Percentiles rank a stretch among this genome's conserved stretches.
These are phyloP conservation scores for Hypoxylon sp. DNA, from an alignment of 2,329 filamentous ascomycete genomes.

Conservation along the genomic window DNA sequence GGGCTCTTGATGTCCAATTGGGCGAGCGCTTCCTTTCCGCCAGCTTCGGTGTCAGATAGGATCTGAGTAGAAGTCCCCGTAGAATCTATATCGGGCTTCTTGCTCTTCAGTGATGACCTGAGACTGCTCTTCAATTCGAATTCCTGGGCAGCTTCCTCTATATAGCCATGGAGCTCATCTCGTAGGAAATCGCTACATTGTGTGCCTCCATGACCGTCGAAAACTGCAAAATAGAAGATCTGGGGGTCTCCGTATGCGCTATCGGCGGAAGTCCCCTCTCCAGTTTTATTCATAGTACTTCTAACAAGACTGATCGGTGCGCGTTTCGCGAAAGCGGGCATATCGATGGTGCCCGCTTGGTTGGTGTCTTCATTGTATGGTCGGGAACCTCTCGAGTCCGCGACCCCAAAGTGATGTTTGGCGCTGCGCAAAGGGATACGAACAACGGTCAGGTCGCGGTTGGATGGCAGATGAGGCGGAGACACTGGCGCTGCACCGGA, in stretches of 20 bases:
- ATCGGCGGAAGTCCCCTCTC: conserved; percentile 78
- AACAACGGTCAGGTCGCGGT: conserved; percentile 89
- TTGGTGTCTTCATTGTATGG: conserved; percentile 94
- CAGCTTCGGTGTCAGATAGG: conserved; percentile 49
- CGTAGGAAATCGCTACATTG: conserved; percentile 90
- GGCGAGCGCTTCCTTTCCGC: conserved; percentile 57
- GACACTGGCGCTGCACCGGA: conserved; percentile 70
- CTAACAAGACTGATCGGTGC: conserved; percentile 74
- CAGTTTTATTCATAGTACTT: conserved; percentile 63
- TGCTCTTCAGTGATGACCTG: conserved; percentile 58
- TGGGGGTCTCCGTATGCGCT: conserved; percentile 90
- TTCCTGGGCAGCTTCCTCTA: conserved; percentile 82
- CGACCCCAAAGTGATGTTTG: conserved; percentile 94
- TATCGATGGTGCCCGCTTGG: conserved; percentile 92
- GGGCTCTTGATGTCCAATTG: conserved; percentile 65
- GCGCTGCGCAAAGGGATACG: conserved; percentile 93
- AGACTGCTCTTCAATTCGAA: conserved; percentile 87
- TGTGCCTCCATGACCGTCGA: conserved; percentile 93
- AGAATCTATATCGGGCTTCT: conserved; percentile 28
- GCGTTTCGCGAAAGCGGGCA: conserved; percentile 92
- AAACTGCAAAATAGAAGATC: conserved; percentile 97
- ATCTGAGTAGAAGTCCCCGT: conserved; percentile 35
- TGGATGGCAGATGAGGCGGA: conserved; percentile 71
- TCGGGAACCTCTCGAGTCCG: conserved; percentile 83
- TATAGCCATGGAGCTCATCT: conserved; percentile 87